Evolutionary conservation across 2,329 filamentous ascomycete genomes (phyloP).

Genomic region (Exophiala bonariae): DNA sequence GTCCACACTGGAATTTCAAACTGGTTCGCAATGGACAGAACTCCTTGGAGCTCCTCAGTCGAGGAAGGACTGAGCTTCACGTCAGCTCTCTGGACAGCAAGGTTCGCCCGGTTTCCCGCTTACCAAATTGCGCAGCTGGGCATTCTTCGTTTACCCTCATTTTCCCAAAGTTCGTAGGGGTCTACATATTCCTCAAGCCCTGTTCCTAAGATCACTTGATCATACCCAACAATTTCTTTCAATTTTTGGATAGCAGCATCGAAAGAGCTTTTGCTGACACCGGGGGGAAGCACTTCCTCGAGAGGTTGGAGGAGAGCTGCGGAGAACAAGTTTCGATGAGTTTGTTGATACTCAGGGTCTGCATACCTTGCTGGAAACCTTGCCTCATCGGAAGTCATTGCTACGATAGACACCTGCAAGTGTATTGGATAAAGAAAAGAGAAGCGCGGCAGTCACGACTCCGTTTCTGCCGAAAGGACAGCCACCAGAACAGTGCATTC

Average conservation of each 20-base stretch:
- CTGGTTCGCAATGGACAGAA: slow-evolving; percentile 22
- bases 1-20: slow-evolving; percentile 25
- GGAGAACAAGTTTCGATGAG: slow-evolving; percentile 13
- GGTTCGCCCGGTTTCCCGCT: not conserved
- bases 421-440: too few relatives aligned
- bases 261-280: slow-evolving; percentile 15
- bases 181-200: slow-evolving; percentile 22
- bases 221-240: slow-evolving; percentile 11
- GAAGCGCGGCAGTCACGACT: too few relatives aligned
- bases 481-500: too few relatives aligned
- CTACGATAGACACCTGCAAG: too few relatives aligned
- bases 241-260: slow-evolving; percentile 12
- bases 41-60: slow-evolving; percentile 16
- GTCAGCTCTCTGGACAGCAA: too few relatives aligned
- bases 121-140: slow-evolving; percentile 21
- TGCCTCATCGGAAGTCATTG: slow-evolving; percentile 9
- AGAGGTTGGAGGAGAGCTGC: slow-evolving; percentile 10
- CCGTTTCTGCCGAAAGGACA: too few relatives aligned
- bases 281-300: slow-evolving; percentile 15
- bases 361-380: slow-evolving; percentile 16
- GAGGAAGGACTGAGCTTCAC: slow-evolving; percentile 15
- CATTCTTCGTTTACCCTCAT: slow-evolving; percentile 19
- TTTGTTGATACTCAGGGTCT: slow-evolving; percentile 21
- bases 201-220: slow-evolving; percentile 7
- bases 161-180: slow-evolving; percentile 21